Conservation (phyloP, 1,284 basidiomycete species). For the Agroathelia rolfsii region DNA sequence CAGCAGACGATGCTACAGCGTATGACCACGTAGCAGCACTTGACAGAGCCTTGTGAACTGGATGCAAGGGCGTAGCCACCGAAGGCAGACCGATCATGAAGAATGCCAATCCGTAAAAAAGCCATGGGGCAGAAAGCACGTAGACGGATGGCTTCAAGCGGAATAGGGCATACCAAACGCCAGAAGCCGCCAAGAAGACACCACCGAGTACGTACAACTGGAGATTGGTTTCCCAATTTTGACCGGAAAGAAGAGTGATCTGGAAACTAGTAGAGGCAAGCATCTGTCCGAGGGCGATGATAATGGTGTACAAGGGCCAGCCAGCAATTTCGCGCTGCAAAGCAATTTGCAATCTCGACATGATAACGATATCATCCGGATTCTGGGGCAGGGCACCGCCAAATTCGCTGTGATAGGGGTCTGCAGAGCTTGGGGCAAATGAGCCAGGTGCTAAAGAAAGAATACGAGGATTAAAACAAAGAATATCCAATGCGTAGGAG, state of each 20-base stretch:
- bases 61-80: slow-evolving; percentile 49
- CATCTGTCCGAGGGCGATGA: slow-evolving; percentile 78
- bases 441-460: slow-evolving; percentile 45
- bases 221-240: slow-evolving; percentile 70
- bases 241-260: slow-evolving; percentile 78
- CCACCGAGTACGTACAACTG: slow-evolving; percentile 86
- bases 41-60: slow-evolving; percentile 56
- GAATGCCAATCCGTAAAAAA: slow-evolving; percentile 84
- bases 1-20: slow-evolving; percentile 80
- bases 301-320: slow-evolving; percentile 86
- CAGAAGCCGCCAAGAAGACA: slow-evolving; percentile 77
- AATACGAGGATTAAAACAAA: slow-evolving; percentile 10
- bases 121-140: slow-evolving; percentile 77
- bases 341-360: slow-evolving; percentile 75
- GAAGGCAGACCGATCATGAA: slow-evolving; percentile 84
- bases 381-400: slow-evolving; percentile 44
- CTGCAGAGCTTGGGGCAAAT: too few relatives aligned
- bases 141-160: slow-evolving; percentile 81
- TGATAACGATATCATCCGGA: slow-evolving; percentile 45
- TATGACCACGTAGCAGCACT: slow-evolving; percentile 83
- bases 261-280: slow-evolving; percentile 89
- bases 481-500: slow-evolving; percentile 1
- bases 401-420: too few relatives aligned
- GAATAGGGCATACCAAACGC: slow-evolving; percentile 88
- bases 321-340: slow-evolving; percentile 69